These are phyloP conservation scores for Zychaea mexicana DNA, from an alignment of 371 early-diverging fungal genomes.

Conservation along the genomic window DNA sequence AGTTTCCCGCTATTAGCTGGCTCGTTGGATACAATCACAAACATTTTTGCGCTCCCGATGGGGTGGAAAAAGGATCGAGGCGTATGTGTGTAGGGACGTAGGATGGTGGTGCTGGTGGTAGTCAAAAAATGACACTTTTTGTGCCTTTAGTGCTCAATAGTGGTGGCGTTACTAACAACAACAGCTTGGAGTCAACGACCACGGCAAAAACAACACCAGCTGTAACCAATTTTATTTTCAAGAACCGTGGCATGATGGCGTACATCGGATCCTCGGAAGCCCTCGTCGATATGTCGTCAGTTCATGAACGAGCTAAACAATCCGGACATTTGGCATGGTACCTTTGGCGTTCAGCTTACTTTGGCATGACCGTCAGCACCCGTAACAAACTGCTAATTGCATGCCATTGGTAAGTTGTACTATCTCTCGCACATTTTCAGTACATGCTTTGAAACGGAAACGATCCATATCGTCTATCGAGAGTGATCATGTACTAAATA, in stretches of 20 bases:
- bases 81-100: too few relatives aligned
- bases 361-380: conserved; percentile 72
- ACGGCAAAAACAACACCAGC: neutral
- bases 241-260: conserved; percentile 28
- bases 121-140: conserved; percentile 21
- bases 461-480: too few relatives aligned
- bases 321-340: conserved; percentile 65
- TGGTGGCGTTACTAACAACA: neutral
- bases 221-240: neutral
- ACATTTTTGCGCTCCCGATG: too few relatives aligned
- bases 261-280: conserved; percentile 62
- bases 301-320: conserved; percentile 43
- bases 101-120: too few relatives aligned
- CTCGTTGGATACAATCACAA: too few relatives aligned
- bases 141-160: neutral
- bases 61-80: too few relatives aligned
- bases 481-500: too few relatives aligned
- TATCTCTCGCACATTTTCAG: too few relatives aligned
- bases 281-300: conserved; percentile 55
- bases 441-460: neutral
- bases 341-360: conserved; percentile 82
- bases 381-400: conserved; percentile 78
- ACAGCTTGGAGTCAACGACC: too few relatives aligned
- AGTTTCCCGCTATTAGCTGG: too few relatives aligned
- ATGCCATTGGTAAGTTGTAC: conserved; percentile 68